These are phyloP conservation scores for Phytophthora pisi DNA, from an alignment of 352 stramenopile genomes.

Conservation along the genomic window DNA sequence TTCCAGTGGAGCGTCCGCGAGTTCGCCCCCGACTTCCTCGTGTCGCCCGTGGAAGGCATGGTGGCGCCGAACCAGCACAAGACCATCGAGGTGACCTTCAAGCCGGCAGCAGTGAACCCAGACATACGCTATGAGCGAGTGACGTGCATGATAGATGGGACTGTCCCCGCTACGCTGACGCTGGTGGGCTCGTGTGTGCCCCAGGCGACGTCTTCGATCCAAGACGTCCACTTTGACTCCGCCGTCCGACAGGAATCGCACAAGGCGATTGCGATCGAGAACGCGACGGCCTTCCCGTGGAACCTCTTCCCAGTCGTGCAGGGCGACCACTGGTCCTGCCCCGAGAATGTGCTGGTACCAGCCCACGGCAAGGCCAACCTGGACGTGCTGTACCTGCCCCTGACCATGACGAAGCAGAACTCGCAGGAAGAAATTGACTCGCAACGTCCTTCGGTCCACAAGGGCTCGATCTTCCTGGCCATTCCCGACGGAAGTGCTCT, in stretches of 20 bases:
- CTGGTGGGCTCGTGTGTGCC: constrained; percentile 88
- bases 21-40: constrained; percentile 83
- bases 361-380: constrained; percentile 67
- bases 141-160: constrained; percentile 67
- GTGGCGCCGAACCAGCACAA: constrained; percentile 88
- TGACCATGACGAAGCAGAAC: constrained; percentile 82
- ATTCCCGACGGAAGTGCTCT: constrained; percentile 90
- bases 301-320: constrained; percentile 89
- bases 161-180: constrained; percentile 65
- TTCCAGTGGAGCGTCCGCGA: constrained; percentile 86
- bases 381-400: constrained; percentile 77
- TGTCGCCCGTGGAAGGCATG: constrained; percentile 82
- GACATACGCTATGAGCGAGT: constrained; percentile 91
- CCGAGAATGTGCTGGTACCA: constrained; percentile 82
- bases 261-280: constrained; percentile 80
- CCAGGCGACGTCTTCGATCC: constrained; percentile 86
- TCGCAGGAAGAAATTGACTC: constrained; percentile 25
- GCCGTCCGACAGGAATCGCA: constrained; percentile 69
- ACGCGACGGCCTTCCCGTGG: constrained; percentile 83
- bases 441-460: constrained; percentile 55
- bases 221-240: constrained; percentile 87
- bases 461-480: constrained; percentile 90
- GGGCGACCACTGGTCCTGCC: constrained; percentile 87
- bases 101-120: constrained; percentile 70
- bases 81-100: constrained; percentile 91